Evolutionary conservation across 805 yeast genomes (phyloP).

Genomic region (Priceomyces castillae): DNA sequence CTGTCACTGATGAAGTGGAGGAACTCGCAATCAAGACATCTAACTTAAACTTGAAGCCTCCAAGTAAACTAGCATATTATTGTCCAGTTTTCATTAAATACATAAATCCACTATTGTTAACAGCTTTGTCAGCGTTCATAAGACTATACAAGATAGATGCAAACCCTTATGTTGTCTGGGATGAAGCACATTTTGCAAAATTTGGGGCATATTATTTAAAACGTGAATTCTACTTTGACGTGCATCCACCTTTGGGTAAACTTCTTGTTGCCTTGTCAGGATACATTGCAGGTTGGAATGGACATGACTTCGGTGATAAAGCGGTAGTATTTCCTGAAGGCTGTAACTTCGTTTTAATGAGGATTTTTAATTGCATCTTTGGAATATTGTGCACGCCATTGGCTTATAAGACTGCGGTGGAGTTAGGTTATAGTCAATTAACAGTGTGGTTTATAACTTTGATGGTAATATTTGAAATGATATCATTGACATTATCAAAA

Average conservation of each 20-base stretch:
- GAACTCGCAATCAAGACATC: conserved; percentile 22
- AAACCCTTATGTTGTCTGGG: conserved; percentile 86
- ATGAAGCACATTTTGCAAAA: conserved; percentile 96
- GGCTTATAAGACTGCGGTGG: conserved; percentile 77
- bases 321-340: conserved; percentile 74
- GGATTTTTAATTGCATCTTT: conserved; percentile 82
- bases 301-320: conserved; percentile 85
- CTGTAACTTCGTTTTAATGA: conserved; percentile 79
- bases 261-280: conserved; percentile 89
- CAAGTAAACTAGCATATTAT: neutral
- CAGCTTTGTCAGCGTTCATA: conserved; percentile 40
- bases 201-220: conserved; percentile 87
- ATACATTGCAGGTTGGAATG: conserved; percentile 81
- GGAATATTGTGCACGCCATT: conserved; percentile 83
- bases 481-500: conserved; percentile 81
- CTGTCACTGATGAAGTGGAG: conserved; percentile 15
- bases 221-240: conserved; percentile 92
- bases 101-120: conserved; percentile 32
- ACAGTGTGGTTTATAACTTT: conserved; percentile 77
- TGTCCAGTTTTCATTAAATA: conserved; percentile 11
- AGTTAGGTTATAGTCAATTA: conserved; percentile 66
- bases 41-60: conserved; percentile 12
- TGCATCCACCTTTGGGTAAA: conserved; percentile 96
- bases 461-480: conserved; percentile 78
- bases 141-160: conserved; percentile 74